phyloP scores from a whole-genome alignment of 176 grass and related monocot genomes.

The Rhynchospora breviuscula region DNA sequence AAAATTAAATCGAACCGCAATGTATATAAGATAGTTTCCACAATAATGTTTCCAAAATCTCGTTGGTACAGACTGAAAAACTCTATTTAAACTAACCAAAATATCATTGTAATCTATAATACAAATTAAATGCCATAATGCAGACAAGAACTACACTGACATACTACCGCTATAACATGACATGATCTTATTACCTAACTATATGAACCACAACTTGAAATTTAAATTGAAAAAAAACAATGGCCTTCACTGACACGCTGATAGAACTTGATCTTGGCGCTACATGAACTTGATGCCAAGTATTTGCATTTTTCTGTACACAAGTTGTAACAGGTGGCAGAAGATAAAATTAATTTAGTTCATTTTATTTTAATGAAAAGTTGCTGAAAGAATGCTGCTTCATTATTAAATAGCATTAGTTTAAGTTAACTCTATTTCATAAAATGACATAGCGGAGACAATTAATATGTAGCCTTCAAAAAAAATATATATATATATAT shows the following conservation, averaged over 20 bases:
- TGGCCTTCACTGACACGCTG: neutral
- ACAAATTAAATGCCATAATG: neutral
- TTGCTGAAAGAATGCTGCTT: neutral
- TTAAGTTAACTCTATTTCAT: neutral
- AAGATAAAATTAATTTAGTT: neutral
- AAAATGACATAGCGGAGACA: neutral
- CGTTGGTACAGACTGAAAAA: no score
- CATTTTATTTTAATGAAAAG: neutral
- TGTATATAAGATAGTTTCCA: no score
- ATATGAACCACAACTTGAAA: constrained; percentile 4
- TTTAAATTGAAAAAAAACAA: neutral
- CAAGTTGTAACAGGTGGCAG: neutral
- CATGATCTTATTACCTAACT: neutral
- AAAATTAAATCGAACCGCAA: no score
- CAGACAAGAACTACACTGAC: neutral
- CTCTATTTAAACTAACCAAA: no score
- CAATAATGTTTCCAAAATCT: no score
- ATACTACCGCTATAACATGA: neutral
- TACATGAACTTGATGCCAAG: neutral
- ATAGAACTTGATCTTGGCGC: neutral
- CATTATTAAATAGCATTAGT: neutral
- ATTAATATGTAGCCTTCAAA: neutral
- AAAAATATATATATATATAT: neutral
- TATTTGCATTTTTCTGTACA: neutral
- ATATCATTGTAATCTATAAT: neutral